Conservation (phyloP, 148 eudicot genomes). For the Simmondsia chinensis region DNA sequence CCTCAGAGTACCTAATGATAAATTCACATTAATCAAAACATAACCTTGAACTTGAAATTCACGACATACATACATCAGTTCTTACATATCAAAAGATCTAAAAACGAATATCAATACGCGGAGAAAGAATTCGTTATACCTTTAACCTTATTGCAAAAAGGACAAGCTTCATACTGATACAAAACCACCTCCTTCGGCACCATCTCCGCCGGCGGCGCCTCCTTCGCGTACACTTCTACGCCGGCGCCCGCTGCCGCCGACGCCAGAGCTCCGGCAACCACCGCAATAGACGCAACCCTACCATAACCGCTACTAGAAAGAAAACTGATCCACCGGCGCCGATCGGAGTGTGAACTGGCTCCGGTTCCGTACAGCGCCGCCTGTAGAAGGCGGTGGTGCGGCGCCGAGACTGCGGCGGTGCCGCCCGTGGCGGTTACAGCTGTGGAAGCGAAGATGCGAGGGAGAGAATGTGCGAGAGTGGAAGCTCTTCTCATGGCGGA, state of each 20-base stretch:
- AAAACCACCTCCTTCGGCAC: conserved; percentile 64
- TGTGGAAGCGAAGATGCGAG: conserved; percentile 8
- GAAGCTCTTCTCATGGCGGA: conserved; percentile 24
- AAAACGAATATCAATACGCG: not conserved
- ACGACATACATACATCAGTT: too few species aligned
- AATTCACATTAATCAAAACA: too few species aligned
- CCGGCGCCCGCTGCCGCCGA: conserved; percentile 18
- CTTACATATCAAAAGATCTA: too few species aligned
- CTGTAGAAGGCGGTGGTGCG: conserved; percentile 6
- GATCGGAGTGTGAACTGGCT: not conserved
- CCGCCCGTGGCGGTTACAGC: too few species aligned
- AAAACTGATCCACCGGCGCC: conserved; percentile 4
- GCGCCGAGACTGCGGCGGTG: not conserved
- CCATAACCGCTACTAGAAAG: not conserved
- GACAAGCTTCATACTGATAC: conserved; percentile 97
- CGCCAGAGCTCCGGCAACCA: conserved; percentile 16
- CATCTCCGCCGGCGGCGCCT: conserved; percentile 15
- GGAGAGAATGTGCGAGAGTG: conserved; percentile 9
- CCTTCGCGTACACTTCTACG: conserved; percentile 29
- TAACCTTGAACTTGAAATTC: too few species aligned
- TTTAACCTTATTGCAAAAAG: conserved; percentile 95
- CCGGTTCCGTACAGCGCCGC: conserved; percentile 9
- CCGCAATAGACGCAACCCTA: conserved; percentile 9
- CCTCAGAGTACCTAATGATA: too few species aligned
- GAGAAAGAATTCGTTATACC: conserved; percentile 31